These are phyloP conservation scores for Sporormia fimetaria DNA, from an alignment of 495 filamentous ascomycete genomes.

Conservation along the genomic window DNA sequence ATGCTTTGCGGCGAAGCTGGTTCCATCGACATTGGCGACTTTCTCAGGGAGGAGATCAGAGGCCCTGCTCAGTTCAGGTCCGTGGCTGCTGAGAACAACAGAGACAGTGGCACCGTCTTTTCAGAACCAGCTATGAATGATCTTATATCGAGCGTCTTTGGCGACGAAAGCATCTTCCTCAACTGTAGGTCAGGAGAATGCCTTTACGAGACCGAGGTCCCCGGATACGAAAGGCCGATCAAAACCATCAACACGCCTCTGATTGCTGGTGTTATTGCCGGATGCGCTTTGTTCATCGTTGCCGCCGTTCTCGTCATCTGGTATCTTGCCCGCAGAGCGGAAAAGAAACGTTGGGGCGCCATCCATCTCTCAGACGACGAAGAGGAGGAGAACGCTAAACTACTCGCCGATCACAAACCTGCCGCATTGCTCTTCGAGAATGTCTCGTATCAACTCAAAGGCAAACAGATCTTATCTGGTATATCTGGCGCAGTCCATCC, in stretches of 20 bases:
- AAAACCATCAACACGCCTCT: constrained; percentile 96
- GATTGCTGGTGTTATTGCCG: constrained; percentile 89
- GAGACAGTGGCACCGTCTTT: constrained; percentile 61
- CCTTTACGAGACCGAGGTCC: constrained; percentile 80
- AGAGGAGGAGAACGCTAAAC: constrained; percentile 75
- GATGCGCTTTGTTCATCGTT: constrained; percentile 75
- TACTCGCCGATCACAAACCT: constrained; percentile 83
- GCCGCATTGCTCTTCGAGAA: constrained; percentile 81
- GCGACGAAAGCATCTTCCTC: constrained; percentile 76
- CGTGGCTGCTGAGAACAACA: constrained; percentile 45
- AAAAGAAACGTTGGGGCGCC: constrained; percentile 53
- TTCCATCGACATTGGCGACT: constrained; percentile 85
- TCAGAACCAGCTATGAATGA: constrained; percentile 83
- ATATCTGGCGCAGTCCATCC: constrained; percentile 77
- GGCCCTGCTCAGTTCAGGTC: constrained; percentile 79
- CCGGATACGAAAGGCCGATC: constrained; percentile 75
- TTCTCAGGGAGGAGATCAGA: constrained; percentile 64
- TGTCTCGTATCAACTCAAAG: constrained; percentile 75
- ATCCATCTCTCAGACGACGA: constrained; percentile 75
- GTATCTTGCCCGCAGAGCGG: constrained; percentile 69
- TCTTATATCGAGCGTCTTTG: constrained; percentile 77
- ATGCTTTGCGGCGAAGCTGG: constrained; percentile 88
- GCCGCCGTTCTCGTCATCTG: constrained; percentile 71
- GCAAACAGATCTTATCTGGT: constrained; percentile 69
- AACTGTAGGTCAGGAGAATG: constrained; percentile 82